These are phyloP conservation scores for Amylostereum areolatum DNA, from an alignment of 1,284 basidiomycete genomes.

Conservation along the genomic window DNA sequence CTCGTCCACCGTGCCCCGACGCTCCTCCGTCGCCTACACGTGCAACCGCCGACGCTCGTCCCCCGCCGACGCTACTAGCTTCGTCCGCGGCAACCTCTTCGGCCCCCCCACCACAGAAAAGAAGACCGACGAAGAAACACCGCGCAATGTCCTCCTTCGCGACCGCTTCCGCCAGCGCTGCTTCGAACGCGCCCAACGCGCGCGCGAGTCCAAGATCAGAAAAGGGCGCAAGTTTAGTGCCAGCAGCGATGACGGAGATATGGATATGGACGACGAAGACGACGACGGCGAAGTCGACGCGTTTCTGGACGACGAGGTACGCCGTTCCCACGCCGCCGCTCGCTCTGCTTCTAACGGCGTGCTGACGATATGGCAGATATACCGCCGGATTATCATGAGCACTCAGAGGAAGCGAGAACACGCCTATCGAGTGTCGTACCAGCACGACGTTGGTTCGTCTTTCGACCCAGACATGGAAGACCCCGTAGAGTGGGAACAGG, in stretches of 20 bases:
- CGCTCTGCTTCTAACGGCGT: not conserved
- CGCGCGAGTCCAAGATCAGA: constrained; percentile 42
- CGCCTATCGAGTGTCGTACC: constrained; percentile 53
- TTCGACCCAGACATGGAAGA: constrained; percentile 68
- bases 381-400: constrained; percentile 53
- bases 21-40: not conserved
- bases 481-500: constrained; percentile 48
- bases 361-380: constrained; percentile 37
- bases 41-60: not conserved
- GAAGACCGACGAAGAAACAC: constrained; percentile 22
- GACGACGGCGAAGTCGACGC: constrained; percentile 39
- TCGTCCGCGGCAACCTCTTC: constrained; percentile 5
- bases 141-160: constrained; percentile 45
- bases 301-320: constrained; percentile 53
- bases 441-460: constrained; percentile 65
- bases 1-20: constrained; percentile 7
- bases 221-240: constrained; percentile 27
- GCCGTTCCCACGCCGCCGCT: constrained; percentile 8
- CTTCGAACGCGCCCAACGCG: constrained; percentile 49
- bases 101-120: not conserved
- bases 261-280: constrained; percentile 48
- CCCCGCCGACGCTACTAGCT: constrained; percentile 2
- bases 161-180: constrained; percentile 58
- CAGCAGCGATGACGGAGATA: constrained; percentile 43
- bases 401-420: constrained; percentile 42